Conservation (phyloP, 2,329 filamentous ascomycete species). For the Reticulascus tulasneorum region DNA sequence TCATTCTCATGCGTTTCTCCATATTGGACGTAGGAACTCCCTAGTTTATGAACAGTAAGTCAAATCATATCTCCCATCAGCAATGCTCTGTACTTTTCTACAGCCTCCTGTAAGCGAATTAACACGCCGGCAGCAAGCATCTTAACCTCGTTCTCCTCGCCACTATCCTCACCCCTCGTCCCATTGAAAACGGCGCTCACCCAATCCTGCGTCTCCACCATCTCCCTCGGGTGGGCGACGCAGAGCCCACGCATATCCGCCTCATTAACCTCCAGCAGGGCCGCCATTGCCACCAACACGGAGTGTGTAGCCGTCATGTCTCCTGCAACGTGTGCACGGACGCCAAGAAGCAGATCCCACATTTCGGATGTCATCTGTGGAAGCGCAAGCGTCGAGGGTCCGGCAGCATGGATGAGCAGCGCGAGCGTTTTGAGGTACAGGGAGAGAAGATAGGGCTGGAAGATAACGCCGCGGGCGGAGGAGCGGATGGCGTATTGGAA, state of each 20-base stretch:
- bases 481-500: constrained; percentile 63
- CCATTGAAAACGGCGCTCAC: constrained; percentile 69
- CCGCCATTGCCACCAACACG: constrained; percentile 73
- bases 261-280: constrained; percentile 77
- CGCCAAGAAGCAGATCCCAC: constrained; percentile 72
- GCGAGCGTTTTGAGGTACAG: constrained; percentile 84
- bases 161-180: constrained; percentile 44
- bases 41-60: no score
- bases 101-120: constrained; percentile 73
- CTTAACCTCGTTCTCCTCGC: constrained; percentile 75
- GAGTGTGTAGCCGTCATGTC: constrained; percentile 68
- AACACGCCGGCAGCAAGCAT: constrained; percentile 74
- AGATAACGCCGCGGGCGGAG: constrained; percentile 49
- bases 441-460: constrained; percentile 71
- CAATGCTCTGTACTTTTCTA: constrained; percentile 74
- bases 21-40: no score
- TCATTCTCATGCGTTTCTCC: no score
- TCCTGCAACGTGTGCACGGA: constrained; percentile 56
- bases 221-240: constrained; percentile 66
- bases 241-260: constrained; percentile 62
- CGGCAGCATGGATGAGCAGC: constrained; percentile 76
- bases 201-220: constrained; percentile 89
- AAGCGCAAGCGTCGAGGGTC: constrained; percentile 71
- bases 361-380: constrained; percentile 80
- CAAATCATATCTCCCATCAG: constrained; percentile 67